Base-by-base conservation (phyloP, 306 rosid species). In the Quercus wislizeni region DNA sequence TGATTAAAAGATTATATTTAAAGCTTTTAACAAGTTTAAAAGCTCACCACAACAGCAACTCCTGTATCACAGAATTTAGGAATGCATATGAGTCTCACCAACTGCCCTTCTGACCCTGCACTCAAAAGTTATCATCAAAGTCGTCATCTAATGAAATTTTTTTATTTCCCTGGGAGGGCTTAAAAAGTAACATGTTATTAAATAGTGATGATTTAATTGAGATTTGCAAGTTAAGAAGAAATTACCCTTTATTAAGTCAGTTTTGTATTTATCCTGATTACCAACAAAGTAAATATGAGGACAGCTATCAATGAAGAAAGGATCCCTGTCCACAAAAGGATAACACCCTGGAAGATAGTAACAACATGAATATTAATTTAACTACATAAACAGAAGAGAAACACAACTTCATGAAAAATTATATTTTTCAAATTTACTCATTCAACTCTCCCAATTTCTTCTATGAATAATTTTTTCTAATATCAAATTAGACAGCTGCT, bases 231-330 rank as follows among this genome's bases (percentile, higher is more conserved):
- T 72, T 79, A 64, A 58, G 41, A 55, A 78, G 70, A 82, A 77
- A 72, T 59, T 92, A 95, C 97, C 99, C 73, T 83, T 87, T 75
- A 91, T 77, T 80, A 91, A 74, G 75, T 90, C 92, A 74, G 91
- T 88, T 74, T 86, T 91, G 71, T 81, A 95, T 85, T 83, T 90
- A 81, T 92, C 86, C 85, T 95, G 99, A 82, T 95, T 95, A 72
- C 99, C 99, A 67, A 88, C 81, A 55, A 92, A 95, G 85, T 95
- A 95, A 51, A 92, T 98, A 85, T 91, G 94, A 79, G 99, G 99
- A 74, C 99, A 95, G 80, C 85, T 89, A 83, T 92, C 96, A 62
- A 93, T 78, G 88, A 92, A 81, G 87, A 95, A 95, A 57, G 99
- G 99, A 77, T 95, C 99, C 79, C 78, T 88, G 57, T 92, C 98